These are phyloP conservation scores for Neofusicoccum parvum DNA, from an alignment of 2,329 filamentous ascomycete genomes.

Conservation along the genomic window DNA sequence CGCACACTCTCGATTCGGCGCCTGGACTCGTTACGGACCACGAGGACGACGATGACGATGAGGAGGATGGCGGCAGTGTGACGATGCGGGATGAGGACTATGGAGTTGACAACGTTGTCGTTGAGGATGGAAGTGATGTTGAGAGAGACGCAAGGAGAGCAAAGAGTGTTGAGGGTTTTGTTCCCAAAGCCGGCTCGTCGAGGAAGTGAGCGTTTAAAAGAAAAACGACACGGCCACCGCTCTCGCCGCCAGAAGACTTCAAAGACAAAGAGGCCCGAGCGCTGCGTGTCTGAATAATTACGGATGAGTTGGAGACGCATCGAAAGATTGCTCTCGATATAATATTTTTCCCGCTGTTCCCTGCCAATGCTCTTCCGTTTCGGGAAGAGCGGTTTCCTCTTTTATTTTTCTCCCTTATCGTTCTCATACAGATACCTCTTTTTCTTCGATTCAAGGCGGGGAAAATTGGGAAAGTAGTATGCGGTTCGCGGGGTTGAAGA, in stretches of 20 bases:
- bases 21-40: slow-evolving; percentile 54
- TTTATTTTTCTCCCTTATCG: background rate
- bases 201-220: slow-evolving; percentile 12
- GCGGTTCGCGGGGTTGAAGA: background rate
- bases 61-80: slow-evolving; percentile 35
- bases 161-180: slow-evolving; percentile 18
- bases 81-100: slow-evolving; percentile 29
- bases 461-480: slow-evolving; percentile 6
- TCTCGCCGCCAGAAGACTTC: background rate
- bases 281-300: slow-evolving; percentile 12
- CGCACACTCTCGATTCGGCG: slow-evolving; percentile 51
- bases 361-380: background rate
- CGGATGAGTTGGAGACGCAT: slow-evolving; percentile 5
- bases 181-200: slow-evolving; percentile 10
- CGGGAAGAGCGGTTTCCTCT: slow-evolving; percentile 11
- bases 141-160: slow-evolving; percentile 31
- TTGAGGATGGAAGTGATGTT: slow-evolving; percentile 43
- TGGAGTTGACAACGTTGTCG: slow-evolving; percentile 39
- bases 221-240: background rate
- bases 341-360: background rate
- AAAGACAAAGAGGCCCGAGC: slow-evolving; percentile 3
- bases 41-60: slow-evolving; percentile 52
- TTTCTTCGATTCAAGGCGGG: background rate
- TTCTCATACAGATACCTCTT: slow-evolving; percentile 4
- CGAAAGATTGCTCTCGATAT: background rate